A percentile compares a stretch with the other conserved stretches of the same genome.
Evolutionary conservation across 2,329 filamentous ascomycete genomes (phyloP).

Genomic region (Beauveria sp.): DNA sequence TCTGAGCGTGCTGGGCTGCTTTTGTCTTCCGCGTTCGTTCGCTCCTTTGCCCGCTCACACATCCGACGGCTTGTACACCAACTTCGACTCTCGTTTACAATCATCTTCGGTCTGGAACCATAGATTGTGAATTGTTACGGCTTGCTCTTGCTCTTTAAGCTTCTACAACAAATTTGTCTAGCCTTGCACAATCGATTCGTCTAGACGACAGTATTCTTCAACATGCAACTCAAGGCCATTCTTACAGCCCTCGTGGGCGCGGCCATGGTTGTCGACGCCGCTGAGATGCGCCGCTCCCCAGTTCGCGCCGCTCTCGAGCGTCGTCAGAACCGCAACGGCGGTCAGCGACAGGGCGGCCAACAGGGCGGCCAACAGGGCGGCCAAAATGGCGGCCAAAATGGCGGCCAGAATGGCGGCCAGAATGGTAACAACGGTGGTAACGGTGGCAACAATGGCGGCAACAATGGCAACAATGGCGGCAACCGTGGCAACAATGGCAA

Average conservation of each 20-base stretch:
- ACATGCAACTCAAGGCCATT: constrained; percentile 45
- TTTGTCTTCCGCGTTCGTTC: constrained; percentile 38
- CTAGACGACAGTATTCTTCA: constrained; percentile 17
- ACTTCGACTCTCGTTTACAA: constrained; percentile 30
- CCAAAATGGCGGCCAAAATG: constrained; percentile 14
- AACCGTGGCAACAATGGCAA: neutral
- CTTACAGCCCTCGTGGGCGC: constrained; percentile 43
- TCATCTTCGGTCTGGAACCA: constrained; percentile 43
- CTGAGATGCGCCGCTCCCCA: constrained; percentile 31
- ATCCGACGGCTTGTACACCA: constrained; percentile 10
- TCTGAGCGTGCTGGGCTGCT: constrained; percentile 18
- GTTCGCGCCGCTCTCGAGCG: constrained; percentile 29
- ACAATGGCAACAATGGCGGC: constrained; percentile 7
- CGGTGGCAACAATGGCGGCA: constrained; percentile 14
- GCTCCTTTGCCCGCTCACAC: constrained; percentile 31
- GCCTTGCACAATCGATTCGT: constrained; percentile 14
- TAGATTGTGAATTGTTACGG: constrained; percentile 14
- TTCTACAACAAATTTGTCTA: constrained; percentile 20
- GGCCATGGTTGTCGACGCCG: constrained; percentile 37
- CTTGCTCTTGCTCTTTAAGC: neutral
- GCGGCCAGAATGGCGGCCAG: constrained; percentile 13
- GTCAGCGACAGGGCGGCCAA: constrained; percentile 14
- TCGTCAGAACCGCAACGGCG: constrained; percentile 29
- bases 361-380: constrained; percentile 14
- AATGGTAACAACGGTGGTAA: constrained; percentile 11